These are phyloP conservation scores for Podaxis mareebaensis DNA, from an alignment of 768 basidiomycete species.

Conservation along the genomic window DNA sequence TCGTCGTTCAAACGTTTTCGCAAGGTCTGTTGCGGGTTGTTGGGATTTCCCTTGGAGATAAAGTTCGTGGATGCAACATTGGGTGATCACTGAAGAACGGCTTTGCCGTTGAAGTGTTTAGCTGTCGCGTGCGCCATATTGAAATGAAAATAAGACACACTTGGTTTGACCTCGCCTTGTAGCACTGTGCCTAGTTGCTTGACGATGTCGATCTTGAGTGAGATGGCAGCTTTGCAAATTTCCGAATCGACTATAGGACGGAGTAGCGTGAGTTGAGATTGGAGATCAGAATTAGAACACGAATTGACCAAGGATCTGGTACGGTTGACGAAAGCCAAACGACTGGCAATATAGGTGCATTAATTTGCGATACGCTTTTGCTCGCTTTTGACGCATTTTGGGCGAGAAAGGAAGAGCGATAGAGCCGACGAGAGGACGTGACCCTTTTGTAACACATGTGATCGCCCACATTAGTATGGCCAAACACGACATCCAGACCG, in stretches of 20 bases:
- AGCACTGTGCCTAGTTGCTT: slow-evolving; percentile 77
- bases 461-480: background rate
- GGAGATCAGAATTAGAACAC: background rate
- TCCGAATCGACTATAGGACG: slow-evolving; percentile 72
- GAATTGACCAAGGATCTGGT: slow-evolving; percentile 83
- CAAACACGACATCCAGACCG: background rate
- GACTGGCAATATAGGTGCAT: slow-evolving; percentile 87
- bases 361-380: slow-evolving; percentile 91
- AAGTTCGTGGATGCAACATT: slow-evolving; percentile 93
- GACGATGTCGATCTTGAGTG: slow-evolving; percentile 72
- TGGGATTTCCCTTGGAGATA: slow-evolving; percentile 78
- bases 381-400: slow-evolving; percentile 91
- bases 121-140: slow-evolving; percentile 13
- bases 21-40: slow-evolving; percentile 82
- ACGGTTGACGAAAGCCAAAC: slow-evolving; percentile 92
- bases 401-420: background rate
- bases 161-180: slow-evolving; percentile 88
- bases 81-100: slow-evolving; percentile 88
- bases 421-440: background rate
- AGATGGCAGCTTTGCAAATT: slow-evolving; percentile 70
- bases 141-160: slow-evolving; percentile 50
- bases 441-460: slow-evolving; percentile 1
- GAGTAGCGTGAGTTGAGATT: slow-evolving; percentile 15
- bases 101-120: slow-evolving; percentile 42
- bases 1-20: slow-evolving; percentile 90